phyloP scores from a whole-genome alignment of 2,329 filamentous ascomycete genomes.

The Rutstroemia sp. region DNA sequence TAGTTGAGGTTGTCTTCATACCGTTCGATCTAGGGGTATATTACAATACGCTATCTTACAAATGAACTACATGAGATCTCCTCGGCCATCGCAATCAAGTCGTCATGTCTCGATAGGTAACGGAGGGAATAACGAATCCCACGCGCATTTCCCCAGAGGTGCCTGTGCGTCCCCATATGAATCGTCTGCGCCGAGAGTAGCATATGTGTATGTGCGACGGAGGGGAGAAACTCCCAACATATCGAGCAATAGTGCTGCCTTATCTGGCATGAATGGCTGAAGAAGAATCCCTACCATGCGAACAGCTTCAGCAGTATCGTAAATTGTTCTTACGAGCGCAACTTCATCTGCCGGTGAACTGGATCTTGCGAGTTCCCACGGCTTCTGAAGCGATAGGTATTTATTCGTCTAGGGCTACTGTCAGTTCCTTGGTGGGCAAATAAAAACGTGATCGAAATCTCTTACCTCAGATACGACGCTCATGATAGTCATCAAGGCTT shows the following conservation, averaged over 20 bases:
- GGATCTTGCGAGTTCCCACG: slow-evolving; percentile 55
- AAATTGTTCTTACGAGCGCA: slow-evolving; percentile 53
- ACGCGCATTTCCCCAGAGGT: slow-evolving; percentile 32
- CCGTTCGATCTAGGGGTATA: no score
- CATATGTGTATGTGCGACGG: slow-evolving; percentile 56
- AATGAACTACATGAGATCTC: no score
- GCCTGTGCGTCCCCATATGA: slow-evolving; percentile 51
- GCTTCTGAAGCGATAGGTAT: slow-evolving; percentile 55
- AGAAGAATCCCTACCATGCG: slow-evolving; percentile 77
- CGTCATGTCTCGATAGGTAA: slow-evolving; percentile 35
- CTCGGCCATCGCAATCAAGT: background rate
- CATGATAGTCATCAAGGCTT: slow-evolving; percentile 59
- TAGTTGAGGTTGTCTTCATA: no score
- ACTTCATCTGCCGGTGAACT: slow-evolving; percentile 6
- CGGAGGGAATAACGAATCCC: slow-evolving; percentile 46
- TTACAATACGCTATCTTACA: no score
- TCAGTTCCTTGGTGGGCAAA: no score
- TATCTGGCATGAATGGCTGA: slow-evolving; percentile 84
- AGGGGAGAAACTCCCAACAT: slow-evolving; percentile 62
- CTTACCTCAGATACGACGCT: slow-evolving; percentile 50
- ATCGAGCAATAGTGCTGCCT: slow-evolving; percentile 66
- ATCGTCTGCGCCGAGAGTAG: slow-evolving; percentile 55
- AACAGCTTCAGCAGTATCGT: slow-evolving; percentile 64
- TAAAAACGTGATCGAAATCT: background rate
- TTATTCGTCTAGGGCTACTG: slow-evolving; percentile 48